phyloP scores from a whole-genome alignment of 352 stramenopile species.

The Globisporangium mamillatum region DNA sequence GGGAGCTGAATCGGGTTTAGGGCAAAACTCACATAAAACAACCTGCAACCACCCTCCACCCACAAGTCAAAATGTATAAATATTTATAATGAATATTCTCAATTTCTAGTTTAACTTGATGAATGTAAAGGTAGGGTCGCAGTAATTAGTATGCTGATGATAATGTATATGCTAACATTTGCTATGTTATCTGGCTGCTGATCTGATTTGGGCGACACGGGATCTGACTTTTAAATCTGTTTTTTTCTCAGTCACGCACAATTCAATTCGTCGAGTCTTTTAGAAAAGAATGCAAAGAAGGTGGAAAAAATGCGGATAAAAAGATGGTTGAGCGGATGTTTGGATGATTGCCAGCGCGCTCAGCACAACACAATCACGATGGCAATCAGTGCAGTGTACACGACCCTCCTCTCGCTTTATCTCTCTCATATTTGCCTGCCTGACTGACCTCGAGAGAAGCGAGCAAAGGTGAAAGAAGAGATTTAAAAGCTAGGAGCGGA shows the following conservation, averaged over 20 bases:
- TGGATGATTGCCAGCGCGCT: background rate
- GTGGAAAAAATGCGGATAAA: background rate
- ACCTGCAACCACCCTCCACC: background rate
- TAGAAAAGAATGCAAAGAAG: background rate
- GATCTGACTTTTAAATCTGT: background rate
- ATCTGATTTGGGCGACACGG: background rate
- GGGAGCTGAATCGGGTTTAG: background rate
- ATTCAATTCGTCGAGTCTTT: background rate
- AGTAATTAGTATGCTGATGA: background rate
- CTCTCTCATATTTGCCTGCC: too few species aligned
- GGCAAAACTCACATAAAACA: background rate
- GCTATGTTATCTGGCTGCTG: background rate
- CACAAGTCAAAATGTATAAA: background rate
- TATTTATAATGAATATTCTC: background rate
- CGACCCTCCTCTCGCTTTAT: too few species aligned
- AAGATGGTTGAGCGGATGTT: background rate
- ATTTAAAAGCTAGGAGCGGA: background rate
- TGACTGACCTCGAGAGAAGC: too few species aligned
- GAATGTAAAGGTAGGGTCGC: background rate
- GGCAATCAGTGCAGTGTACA: background rate
- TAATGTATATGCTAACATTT: background rate
- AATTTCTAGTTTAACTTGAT: background rate
- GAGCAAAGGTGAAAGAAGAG: background rate
- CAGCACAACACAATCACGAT: background rate
- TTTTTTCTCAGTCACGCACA: background rate